phyloP scores from a whole-genome alignment of 2,329 filamentous ascomycete species.

The Fusarium sp. region DNA sequence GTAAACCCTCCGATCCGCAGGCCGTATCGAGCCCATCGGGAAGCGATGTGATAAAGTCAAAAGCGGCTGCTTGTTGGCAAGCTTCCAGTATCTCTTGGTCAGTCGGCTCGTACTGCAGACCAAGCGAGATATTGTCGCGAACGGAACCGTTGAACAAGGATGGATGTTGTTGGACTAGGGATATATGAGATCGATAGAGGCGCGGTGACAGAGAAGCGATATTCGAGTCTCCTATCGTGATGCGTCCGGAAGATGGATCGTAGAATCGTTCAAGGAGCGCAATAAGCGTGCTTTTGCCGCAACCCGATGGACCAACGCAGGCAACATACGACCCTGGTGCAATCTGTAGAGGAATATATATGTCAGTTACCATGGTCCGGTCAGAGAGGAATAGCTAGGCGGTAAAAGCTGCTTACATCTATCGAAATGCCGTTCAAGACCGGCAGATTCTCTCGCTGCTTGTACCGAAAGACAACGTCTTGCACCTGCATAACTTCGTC shows the following conservation, averaged over 20 bases:
- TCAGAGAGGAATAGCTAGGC: too few relatives aligned
- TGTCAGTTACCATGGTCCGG: too few relatives aligned
- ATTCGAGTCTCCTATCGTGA: slow-evolving; percentile 20
- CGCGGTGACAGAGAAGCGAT: slow-evolving; percentile 33
- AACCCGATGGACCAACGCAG: slow-evolving; percentile 60
- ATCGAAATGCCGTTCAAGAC: not conserved
- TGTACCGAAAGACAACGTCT: not conserved
- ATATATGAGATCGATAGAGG: slow-evolving; percentile 42
- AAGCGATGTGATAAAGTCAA: slow-evolving; percentile 87
- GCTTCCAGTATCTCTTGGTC: slow-evolving; percentile 80
- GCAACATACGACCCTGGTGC: slow-evolving; percentile 50
- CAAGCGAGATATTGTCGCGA: slow-evolving; percentile 61
- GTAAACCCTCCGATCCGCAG: slow-evolving; percentile 85
- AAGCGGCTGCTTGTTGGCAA: slow-evolving; percentile 91
- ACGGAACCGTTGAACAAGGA: slow-evolving; percentile 56
- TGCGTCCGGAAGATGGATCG: slow-evolving; percentile 42
- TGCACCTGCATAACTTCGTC: not conserved
- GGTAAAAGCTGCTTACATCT: too few relatives aligned
- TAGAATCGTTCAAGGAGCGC: slow-evolving; percentile 67
- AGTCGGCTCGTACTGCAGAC: slow-evolving; percentile 71
- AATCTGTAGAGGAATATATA: slow-evolving; percentile 47
- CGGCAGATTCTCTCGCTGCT: not conserved
- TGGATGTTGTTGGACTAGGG: slow-evolving; percentile 47
- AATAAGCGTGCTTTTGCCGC: slow-evolving; percentile 64
- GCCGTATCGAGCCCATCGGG: slow-evolving; percentile 87